Percentiles rank a stretch among this genome's conserved stretches.
These are phyloP conservation scores for Podaxis sp. DNA, from an alignment of 768 basidiomycete species.

Conservation along the genomic window DNA sequence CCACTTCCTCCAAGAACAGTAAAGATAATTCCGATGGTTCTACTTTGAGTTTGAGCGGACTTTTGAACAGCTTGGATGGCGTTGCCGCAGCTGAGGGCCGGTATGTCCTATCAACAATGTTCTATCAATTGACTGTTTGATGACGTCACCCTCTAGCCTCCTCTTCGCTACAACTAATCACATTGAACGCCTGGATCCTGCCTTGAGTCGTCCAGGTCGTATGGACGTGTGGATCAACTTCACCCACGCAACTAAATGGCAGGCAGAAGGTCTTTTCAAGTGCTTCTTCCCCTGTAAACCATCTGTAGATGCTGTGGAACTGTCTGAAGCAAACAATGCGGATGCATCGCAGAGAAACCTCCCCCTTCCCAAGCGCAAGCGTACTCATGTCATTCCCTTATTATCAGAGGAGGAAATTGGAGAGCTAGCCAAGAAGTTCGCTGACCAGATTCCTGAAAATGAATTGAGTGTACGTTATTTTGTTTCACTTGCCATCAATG, in stretches of 20 bases:
- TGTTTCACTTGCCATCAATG: neutral
- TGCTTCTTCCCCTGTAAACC: slow-evolving; percentile 85
- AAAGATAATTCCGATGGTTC: slow-evolving; percentile 60
- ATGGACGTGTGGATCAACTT: slow-evolving; percentile 95
- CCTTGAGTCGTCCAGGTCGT: slow-evolving; percentile 83
- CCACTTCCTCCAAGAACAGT: slow-evolving; percentile 40
- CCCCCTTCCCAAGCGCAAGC: slow-evolving; percentile 66
- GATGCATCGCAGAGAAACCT: slow-evolving; percentile 67
- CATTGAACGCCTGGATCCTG: slow-evolving; percentile 89
- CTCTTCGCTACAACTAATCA: slow-evolving; percentile 94
- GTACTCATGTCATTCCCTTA: slow-evolving; percentile 59
- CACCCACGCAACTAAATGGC: slow-evolving; percentile 89
- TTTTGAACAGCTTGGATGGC: slow-evolving; percentile 84
- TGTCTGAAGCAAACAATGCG: slow-evolving; percentile 20
- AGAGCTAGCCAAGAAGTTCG: slow-evolving; percentile 79
- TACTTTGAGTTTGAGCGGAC: slow-evolving; percentile 80
- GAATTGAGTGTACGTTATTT: slow-evolving; percentile 71
- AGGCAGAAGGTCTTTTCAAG: slow-evolving; percentile 91
- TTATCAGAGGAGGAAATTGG: slow-evolving; percentile 76
- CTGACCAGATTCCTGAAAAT: slow-evolving; percentile 80
- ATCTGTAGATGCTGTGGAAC: slow-evolving; percentile 24
- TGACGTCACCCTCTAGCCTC: slow-evolving; percentile 43
- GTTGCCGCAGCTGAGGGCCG: slow-evolving; percentile 86
- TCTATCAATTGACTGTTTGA: slow-evolving; percentile 11
- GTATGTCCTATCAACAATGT: slow-evolving; percentile 40